Evolutionary conservation across 768 basidiomycete species (phyloP), one percentile per base, ranked within the genome.

Genomic region (Daedalea quercina): DNA sequence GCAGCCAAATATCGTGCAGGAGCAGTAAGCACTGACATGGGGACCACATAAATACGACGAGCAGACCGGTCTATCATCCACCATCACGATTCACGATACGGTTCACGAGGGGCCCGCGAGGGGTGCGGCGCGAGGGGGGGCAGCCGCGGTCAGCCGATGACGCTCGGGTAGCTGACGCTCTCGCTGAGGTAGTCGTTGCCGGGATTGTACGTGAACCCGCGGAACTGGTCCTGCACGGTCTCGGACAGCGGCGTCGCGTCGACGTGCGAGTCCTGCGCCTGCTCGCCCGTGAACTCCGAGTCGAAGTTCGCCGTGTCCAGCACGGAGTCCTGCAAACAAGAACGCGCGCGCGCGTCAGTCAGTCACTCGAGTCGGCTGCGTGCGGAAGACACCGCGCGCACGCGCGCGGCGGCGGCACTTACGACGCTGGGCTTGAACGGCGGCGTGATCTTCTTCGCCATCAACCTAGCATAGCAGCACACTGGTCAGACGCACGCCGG

Each of bases 351-450:
- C n/a, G n/a, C n/a, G n/a, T n/a, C n/a, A n/a, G n/a, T n/a, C n/a
- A n/a, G n/a, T n/a, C n/a, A n/a, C n/a, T n/a, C n/a, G n/a, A n/a
- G n/a, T n/a, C n/a, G n/a, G n/a, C n/a, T n/a, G n/a, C n/a, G n/a
- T n/a, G n/a, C n/a, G n/a, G n/a, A n/a, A n/a, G n/a, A n/a, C n/a
- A n/a, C n/a, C n/a, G n/a, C n/a, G n/a, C n/a, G n/a, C n/a, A n/a
- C n/a, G n/a, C n/a, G n/a, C n/a, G n/a, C n/a, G n/a, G n/a, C n/a
- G n/a, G n/a, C n/a, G n/a, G n/a, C n/a, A 74, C 89, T 67, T 69
- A 90, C 90, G 57, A 98, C 95, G 58, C 87, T 90, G 12, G 95
- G 95, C 72, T 99, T 99, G 76, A 97, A 98, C 7, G 92, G 90
- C 1, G 95, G 94, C 63, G 94, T 92, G 50, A 96, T 94, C 76